phyloP scores from a whole-genome alignment of 345 rosid genomes.

The Citrus maxima region DNA sequence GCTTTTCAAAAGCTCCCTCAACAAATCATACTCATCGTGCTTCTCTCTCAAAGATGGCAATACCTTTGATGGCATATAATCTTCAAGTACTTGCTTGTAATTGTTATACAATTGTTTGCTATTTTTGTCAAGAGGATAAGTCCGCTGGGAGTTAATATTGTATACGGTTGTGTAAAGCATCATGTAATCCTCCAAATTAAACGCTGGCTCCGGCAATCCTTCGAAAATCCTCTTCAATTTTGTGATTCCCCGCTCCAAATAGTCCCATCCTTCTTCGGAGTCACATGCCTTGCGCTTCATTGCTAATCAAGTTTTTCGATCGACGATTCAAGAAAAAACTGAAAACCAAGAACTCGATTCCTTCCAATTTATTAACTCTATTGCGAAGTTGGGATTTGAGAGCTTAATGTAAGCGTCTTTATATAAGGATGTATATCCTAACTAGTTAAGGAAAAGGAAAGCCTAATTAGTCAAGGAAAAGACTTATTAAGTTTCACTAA shows the following conservation, averaged over 20 bases:
- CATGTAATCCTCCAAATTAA: conserved; percentile 73
- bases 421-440: too few relatives aligned
- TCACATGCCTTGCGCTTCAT: conserved; percentile 66
- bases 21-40: conserved; percentile 69
- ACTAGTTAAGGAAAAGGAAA: too few relatives aligned
- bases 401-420: too few relatives aligned
- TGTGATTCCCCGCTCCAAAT: conserved; percentile 65
- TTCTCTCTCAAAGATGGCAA: conserved; percentile 66
- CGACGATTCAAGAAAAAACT: too few relatives aligned
- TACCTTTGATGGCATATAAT: conserved; percentile 66
- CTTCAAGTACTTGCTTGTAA: conserved; percentile 65
- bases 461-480: too few relatives aligned
- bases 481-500: too few relatives aligned
- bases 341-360: too few relatives aligned
- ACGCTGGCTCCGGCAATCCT: conserved; percentile 51
- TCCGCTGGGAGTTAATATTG: conserved; percentile 76
- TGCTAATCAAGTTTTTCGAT: neutral
- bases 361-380: too few relatives aligned
- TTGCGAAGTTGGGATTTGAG: too few relatives aligned
- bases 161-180: conserved; percentile 74
- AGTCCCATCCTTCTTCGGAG: conserved; percentile 84
- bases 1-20: conserved; percentile 74
- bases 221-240: conserved; percentile 82
- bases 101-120: conserved; percentile 83
- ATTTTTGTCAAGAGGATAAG: conserved; percentile 50